Evolutionary conservation across 2,329 filamentous ascomycete genomes (phyloP), one percentile per base, ranked within the genome.

Genomic region (Lanzia echinophila): DNA sequence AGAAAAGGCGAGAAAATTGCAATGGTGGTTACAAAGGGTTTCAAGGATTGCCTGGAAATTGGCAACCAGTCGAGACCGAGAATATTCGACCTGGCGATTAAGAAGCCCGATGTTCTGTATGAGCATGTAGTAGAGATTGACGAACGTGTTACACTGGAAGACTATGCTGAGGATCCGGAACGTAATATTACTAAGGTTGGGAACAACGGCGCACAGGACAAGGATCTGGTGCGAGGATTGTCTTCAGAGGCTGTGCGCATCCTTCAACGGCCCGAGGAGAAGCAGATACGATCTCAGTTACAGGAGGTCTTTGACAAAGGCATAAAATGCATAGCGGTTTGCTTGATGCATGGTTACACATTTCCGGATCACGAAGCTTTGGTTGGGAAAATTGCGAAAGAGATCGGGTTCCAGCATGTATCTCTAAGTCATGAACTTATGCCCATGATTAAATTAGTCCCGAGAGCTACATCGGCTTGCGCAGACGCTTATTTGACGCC

Each of bases 311-410:
- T 81, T 58, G 80, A 87, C 57, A 73, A 77, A 32, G 88, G 88
- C 0, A 84, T 95, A 62, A 79, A 79, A 58, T 95, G 88, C 67
- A 85, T 96, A 61, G 90, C 91, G 3, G 89, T 96, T 1, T 95
- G 89, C 63, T 72, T 96, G 56, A 91, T 96, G 84, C 91, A 96
- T 67, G 87, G 87, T 4, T 96, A 96, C 67, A 95, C 90, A 0
- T 96, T 89, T 65, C 90, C 90, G 1, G 82, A 87, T 47, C 91
- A 96, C 63, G 91, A 96, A 67, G 83, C 84, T 1, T 66, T 90
- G 41, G 77, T 96, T 10, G 90, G 90, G 15, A 79, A 76, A 60
- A 73, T 96, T 46, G 91, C 91, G 1, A 78, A 75, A 55, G 86
- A 94, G 15, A 84, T 95, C 60, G 91, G 91, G 1, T 94, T 95